Base-by-base conservation (phyloP, 2,329 filamentous ascomycete genomes). In the Colletotrichum cuscutae region DNA sequence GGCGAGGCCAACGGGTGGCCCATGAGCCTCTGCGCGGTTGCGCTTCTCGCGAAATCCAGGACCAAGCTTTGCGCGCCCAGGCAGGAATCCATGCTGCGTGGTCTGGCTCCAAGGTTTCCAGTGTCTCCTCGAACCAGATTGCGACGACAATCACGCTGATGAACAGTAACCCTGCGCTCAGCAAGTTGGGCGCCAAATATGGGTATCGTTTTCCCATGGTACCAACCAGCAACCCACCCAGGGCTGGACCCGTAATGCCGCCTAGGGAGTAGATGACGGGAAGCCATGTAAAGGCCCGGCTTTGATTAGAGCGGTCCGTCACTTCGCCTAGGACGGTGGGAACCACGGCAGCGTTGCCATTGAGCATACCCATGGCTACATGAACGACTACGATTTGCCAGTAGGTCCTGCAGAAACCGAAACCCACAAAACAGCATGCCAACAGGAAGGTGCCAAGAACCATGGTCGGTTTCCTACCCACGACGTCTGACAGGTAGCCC, bases 241-340 rank as follows among this genome's bases (percentile, higher is more conserved):
- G 84, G 1, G 97, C 91, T 0, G 97, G 97, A 0, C 97, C 97
- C 0, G 95, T 97, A 74, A 99, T 98, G 56, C 94, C 94, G 22
- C 97, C 97, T 42, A 99, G 86, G 4, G 96, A 96, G 82, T 99
- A 99, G n/a, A 98, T 92, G 52, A 98, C 93, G 0, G 97, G 97
- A 54, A 99, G 86, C 84, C 98, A 99, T 1, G 94, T 97, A 78
- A 99, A 99, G 0, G 95, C 97, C 65, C 90, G 89, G 79, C 94
- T 97, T 86, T 99, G 97, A 81, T 99, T 99, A 75, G 93, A 97
- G 67, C 95, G 91, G 80, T 98, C 95, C 1, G 97, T 99, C 65
- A 99, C 93, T 82, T 99, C 97, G 53, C 97, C 97, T 61, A 99
- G 83, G 61, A 96, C 97, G 0, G 97, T 98, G 8, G 95, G 96